These are phyloP conservation scores for Ogataea thermomethanolica DNA, from an alignment of 805 yeast species.

Conservation along the genomic window DNA sequence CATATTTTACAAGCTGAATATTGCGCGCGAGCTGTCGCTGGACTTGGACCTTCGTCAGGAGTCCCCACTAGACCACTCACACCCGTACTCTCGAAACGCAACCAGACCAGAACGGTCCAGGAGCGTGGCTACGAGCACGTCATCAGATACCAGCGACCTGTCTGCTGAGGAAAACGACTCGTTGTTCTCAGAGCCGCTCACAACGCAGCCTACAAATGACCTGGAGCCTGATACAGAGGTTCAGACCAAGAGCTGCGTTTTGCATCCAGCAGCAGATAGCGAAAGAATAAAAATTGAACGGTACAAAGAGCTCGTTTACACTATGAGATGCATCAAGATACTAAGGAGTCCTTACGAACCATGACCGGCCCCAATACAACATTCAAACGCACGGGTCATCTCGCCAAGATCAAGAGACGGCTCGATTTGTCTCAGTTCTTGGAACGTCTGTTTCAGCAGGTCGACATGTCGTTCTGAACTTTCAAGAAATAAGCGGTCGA, in stretches of 20 bases:
- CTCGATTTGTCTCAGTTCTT: slow-evolving; percentile 4
- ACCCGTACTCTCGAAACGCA: slow-evolving; percentile 27
- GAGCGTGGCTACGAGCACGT: slow-evolving; percentile 6
- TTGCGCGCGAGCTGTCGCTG: slow-evolving; percentile 32
- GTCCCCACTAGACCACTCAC: slow-evolving; percentile 28
- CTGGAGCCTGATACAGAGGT: background rate
- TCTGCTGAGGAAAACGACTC: slow-evolving; percentile 10
- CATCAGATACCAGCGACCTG: slow-evolving; percentile 6
- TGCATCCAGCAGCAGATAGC: background rate
- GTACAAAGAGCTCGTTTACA: slow-evolving; percentile 27
- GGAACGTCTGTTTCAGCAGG: slow-evolving; percentile 11
- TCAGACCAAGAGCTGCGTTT: too few species aligned
- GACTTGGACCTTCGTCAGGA: slow-evolving; percentile 28
- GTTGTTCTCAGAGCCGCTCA: slow-evolving; percentile 5
- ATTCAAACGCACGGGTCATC: slow-evolving; percentile 12
- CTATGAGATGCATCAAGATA: slow-evolving; percentile 28
- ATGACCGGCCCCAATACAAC: slow-evolving; percentile 5
- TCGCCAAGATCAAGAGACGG: slow-evolving; percentile 5
- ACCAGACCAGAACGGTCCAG: slow-evolving; percentile 6
- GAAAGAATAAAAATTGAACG: slow-evolving; percentile 10
- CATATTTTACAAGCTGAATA: slow-evolving; percentile 31
- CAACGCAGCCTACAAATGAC: background rate
- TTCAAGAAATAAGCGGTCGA: slow-evolving; percentile 24
- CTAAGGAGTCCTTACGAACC: slow-evolving; percentile 12
- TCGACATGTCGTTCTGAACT: slow-evolving; percentile 7